Conservation (phyloP, 1,284 basidiomycete genomes). For the Puccinia polysora region DNA sequence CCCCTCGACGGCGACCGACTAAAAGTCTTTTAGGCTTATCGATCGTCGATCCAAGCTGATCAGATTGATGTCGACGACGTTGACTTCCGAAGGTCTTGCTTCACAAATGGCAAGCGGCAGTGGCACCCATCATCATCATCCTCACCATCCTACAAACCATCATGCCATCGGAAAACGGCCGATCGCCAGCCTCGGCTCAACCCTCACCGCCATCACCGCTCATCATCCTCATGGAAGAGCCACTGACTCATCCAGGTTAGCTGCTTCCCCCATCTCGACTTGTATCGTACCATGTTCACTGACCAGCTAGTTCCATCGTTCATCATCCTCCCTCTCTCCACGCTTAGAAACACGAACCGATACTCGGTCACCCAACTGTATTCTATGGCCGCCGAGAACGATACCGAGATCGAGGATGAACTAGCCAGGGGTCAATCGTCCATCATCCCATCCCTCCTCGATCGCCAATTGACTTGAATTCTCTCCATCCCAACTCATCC, state of each 20-base stretch:
- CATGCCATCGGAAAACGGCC: constrained; percentile 4
- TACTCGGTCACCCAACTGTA: constrained; percentile 94
- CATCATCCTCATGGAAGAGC: neutral
- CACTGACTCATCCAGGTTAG: constrained; percentile 8
- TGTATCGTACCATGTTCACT: neutral
- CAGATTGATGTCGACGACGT: constrained; percentile 23
- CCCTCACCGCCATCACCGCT: constrained; percentile 3
- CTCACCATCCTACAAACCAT: too few species aligned
- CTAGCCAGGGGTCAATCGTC: constrained; percentile 69
- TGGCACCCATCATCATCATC: too few species aligned
- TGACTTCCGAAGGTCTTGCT: constrained; percentile 26
- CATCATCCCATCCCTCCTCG: neutral
- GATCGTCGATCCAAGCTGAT: neutral
- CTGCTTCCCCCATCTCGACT: neutral
- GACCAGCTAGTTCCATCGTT: neutral
- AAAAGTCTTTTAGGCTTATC: too few species aligned
- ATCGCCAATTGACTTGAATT: neutral
- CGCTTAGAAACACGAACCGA: constrained; percentile 81
- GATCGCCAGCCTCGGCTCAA: constrained; percentile 17
- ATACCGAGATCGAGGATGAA: constrained; percentile 97
- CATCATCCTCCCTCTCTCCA: neutral
- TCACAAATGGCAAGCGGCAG: constrained; percentile 17
- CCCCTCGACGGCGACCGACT: too few species aligned
- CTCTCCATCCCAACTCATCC: neutral
- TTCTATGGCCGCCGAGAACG: constrained; percentile 96